Evolutionary conservation across 78 protist species (phyloP).

Genomic region (Speleostelium caveatum): DNA sequence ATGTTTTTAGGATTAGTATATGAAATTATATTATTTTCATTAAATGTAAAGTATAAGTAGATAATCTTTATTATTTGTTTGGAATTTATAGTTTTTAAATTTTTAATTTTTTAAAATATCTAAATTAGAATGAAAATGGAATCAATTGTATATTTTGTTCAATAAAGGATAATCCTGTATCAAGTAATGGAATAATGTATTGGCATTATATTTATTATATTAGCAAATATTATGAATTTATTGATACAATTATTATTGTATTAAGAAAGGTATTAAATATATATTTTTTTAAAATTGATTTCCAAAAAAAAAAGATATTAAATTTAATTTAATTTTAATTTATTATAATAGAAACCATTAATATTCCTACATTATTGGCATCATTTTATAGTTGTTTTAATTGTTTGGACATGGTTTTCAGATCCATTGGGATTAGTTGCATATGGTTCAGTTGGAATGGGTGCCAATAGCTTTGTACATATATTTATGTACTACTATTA

Average conservation of each 20-base stretch:
- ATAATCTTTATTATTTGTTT: too few species aligned
- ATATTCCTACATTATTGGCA: slow-evolving; percentile 83
- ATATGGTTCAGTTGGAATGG: slow-evolving; percentile 61
- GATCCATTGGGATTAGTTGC: slow-evolving; percentile 13
- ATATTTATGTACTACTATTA: slow-evolving; percentile 85
- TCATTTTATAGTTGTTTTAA: slow-evolving; percentile 72
- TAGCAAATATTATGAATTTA: slow-evolving; percentile 83
- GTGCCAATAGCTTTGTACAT: slow-evolving; percentile 81
- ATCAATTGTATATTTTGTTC: slow-evolving; percentile 48
- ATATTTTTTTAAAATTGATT: background rate
- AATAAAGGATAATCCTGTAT: slow-evolving; percentile 37
- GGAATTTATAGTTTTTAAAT: too few species aligned
- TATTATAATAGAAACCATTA: slow-evolving; percentile 16
- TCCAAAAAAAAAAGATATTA: background rate
- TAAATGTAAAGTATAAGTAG: too few species aligned
- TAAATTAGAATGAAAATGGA: slow-evolving; percentile 30
- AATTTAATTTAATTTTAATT: background rate
- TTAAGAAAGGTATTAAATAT: slow-evolving; percentile 37
- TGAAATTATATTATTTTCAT: slow-evolving; percentile 7
- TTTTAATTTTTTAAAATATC: too few species aligned
- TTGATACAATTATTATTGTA: slow-evolving; percentile 78
- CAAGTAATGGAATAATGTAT: slow-evolving; percentile 52
- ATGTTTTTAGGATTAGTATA: slow-evolving; percentile 40
- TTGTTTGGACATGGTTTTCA: slow-evolving; percentile 83
- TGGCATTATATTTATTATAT: slow-evolving; percentile 48